A percentile compares a stretch with the other conserved stretches of the same genome.
These are phyloP conservation scores for Styphnolobium japonicum DNA, from an alignment of 306 rosid species.

Conservation along the genomic window DNA sequence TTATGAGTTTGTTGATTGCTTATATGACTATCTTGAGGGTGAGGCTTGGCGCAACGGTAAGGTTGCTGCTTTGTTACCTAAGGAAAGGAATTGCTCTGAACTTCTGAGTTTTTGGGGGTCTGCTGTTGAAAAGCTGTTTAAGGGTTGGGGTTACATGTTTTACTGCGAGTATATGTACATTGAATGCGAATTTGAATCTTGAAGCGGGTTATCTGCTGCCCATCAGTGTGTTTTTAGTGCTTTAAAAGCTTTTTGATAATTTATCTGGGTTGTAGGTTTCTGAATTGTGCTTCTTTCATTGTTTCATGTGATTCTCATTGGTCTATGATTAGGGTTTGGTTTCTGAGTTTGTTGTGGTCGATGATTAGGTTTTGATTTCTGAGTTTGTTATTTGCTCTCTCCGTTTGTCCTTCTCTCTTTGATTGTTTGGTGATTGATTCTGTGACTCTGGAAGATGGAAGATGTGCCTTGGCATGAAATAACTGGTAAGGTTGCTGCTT, in stretches of 20 bases:
- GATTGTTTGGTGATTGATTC: background rate
- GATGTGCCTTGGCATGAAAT: background rate
- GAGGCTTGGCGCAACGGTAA: too few relatives aligned
- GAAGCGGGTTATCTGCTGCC: background rate
- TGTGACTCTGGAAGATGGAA: background rate
- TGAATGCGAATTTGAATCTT: constrained; percentile 1
- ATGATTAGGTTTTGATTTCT: background rate
- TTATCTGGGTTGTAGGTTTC: background rate
- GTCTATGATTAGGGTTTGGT: background rate
- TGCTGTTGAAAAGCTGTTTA: background rate
- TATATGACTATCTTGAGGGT: background rate
- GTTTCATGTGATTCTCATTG: background rate
- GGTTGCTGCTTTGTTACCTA: background rate
- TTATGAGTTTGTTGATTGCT: background rate
- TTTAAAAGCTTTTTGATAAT: background rate
- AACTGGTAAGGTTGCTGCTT: background rate
- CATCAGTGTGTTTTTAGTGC: background rate
- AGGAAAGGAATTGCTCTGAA: background rate
- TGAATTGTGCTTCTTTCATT: constrained; percentile 6
- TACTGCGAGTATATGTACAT: background rate
- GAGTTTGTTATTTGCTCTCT: background rate
- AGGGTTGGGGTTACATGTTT: background rate
- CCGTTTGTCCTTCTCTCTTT: background rate
- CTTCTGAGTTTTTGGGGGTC: background rate
- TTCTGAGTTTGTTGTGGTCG: background rate